phyloP scores from a whole-genome alignment of 2,329 filamentous ascomycete genomes.

The Endocalyx cinctus region DNA sequence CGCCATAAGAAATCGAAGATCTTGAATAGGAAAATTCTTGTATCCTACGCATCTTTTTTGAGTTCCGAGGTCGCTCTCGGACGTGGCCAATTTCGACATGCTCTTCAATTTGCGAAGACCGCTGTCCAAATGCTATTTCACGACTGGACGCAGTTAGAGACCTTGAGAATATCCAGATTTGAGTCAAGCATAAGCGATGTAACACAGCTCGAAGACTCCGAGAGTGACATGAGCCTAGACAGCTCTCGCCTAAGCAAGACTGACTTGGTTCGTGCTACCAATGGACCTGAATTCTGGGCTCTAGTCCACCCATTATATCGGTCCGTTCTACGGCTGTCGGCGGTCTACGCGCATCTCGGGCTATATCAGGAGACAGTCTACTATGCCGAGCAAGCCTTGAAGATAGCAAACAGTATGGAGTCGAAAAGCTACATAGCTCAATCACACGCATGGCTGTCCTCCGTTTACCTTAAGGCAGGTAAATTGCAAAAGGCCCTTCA shows the following conservation, averaged over 20 bases:
- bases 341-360: conserved; percentile 77
- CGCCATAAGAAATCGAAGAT: conserved; percentile 31
- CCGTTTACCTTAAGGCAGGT: conserved; percentile 53
- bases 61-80: conserved; percentile 63
- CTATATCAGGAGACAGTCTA: conserved; percentile 85
- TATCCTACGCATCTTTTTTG: conserved; percentile 58
- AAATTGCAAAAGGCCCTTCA: conserved; percentile 54
- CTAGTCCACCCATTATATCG: conserved; percentile 70
- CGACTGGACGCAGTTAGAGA: conserved; percentile 51
- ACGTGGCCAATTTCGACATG: conserved; percentile 53
- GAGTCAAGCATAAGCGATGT: conserved; percentile 16
- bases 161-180: conserved; percentile 18
- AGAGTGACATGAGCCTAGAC: conserved; percentile 22
- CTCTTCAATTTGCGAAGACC: conserved; percentile 52
- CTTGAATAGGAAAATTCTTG: conserved; percentile 44
- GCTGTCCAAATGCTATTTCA: conserved; percentile 52
- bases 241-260: conserved; percentile 21
- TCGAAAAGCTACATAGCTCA: conserved; percentile 56
- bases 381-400: conserved; percentile 79
- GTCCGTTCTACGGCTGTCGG: conserved; percentile 68
- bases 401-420: conserved; percentile 65
- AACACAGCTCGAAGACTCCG: conserved; percentile 21
- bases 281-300: conserved; percentile 72
- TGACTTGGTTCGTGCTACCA: conserved; percentile 20
- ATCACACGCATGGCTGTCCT: conserved; percentile 50